Evolutionary conservation across 225 moss, liverwort and hornwort genomes (phyloP).

Genomic region (Rhytidiadelphus loreus): DNA sequence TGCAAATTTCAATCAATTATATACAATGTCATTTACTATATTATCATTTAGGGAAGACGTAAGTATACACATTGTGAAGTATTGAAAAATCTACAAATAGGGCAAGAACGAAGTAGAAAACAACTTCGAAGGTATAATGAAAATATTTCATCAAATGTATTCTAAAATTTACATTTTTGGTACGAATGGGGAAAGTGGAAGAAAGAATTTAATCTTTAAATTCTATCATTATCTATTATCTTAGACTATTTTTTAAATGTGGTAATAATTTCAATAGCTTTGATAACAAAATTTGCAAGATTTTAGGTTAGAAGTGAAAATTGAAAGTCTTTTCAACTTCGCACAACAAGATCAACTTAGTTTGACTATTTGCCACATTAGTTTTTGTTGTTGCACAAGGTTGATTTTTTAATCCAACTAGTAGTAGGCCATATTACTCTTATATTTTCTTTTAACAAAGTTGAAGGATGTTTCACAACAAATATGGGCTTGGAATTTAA

Average conservation of each 20-base stretch:
- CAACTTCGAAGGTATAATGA: too few species aligned
- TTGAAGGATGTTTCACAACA: neutral
- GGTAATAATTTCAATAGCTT: neutral
- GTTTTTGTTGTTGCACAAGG: neutral
- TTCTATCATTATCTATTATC: accelerated
- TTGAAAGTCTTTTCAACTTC: neutral
- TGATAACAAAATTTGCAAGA: neutral
- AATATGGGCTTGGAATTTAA: neutral
- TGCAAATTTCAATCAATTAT: neutral
- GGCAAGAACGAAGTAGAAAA: too few species aligned
- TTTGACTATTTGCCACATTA: neutral
- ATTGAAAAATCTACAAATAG: neutral
- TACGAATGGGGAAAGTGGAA: accelerated
- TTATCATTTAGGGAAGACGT: accelerated
- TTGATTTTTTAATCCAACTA: neutral
- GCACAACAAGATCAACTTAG: neutral
- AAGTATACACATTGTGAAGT: neutral
- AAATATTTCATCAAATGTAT: accelerated
- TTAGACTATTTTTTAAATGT: accelerated
- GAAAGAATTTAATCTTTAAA: neutral
- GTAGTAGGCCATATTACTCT: neutral
- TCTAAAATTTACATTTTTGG: neutral
- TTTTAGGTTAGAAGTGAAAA: neutral
- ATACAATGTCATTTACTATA: neutral
- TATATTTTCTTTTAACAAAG: neutral